Conservation (phyloP, 2,329 filamentous ascomycete species). For the Colletotrichum truncatum region DNA sequence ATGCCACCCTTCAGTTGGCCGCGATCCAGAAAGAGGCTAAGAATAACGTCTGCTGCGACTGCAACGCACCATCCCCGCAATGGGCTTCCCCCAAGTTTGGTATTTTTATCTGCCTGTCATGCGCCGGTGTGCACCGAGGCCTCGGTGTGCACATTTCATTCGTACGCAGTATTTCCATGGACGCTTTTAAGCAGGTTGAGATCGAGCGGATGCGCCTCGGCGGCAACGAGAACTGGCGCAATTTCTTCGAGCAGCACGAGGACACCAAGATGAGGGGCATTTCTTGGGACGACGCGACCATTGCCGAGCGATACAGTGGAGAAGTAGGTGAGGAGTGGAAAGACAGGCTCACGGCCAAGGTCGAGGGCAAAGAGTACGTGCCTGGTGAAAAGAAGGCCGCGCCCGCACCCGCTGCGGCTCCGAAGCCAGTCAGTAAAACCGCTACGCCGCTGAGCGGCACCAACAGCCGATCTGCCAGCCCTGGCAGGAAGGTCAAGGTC, state of each 20-base stretch:
- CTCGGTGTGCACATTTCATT: conserved; percentile 99
- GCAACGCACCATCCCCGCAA: conserved; percentile 94
- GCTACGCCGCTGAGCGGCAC: conserved; percentile 51
- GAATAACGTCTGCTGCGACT: conserved; percentile 95
- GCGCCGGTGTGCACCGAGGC: conserved; percentile 92
- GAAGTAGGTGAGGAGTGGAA: conserved; percentile 96
- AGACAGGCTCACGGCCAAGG: conserved; percentile 85
- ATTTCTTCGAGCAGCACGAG: conserved; percentile 82
- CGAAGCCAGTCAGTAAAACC: conserved; percentile 47
- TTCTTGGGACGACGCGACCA: conserved; percentile 86
- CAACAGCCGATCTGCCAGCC: conserved; percentile 50
- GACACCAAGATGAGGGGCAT: conserved; percentile 73
- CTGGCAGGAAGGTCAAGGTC: conserved; percentile 64
- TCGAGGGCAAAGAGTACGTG: conserved; percentile 88
- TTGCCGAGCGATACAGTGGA: conserved; percentile 88
- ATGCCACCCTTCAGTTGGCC: conserved; percentile 69
- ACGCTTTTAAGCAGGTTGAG: conserved; percentile 93
- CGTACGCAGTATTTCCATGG: conserved; percentile 97
- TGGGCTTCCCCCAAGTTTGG: conserved; percentile 98
- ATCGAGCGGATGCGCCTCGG: conserved; percentile 94
- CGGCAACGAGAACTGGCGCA: conserved; percentile 87
- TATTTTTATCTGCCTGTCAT: conserved; percentile 97
- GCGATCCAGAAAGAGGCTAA: conserved; percentile 89
- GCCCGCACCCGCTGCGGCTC: conserved; percentile 38
- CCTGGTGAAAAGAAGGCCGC: conserved; percentile 69